phyloP scores from a whole-genome alignment of 352 stramenopile species.

The Phytophthora pini region DNA sequence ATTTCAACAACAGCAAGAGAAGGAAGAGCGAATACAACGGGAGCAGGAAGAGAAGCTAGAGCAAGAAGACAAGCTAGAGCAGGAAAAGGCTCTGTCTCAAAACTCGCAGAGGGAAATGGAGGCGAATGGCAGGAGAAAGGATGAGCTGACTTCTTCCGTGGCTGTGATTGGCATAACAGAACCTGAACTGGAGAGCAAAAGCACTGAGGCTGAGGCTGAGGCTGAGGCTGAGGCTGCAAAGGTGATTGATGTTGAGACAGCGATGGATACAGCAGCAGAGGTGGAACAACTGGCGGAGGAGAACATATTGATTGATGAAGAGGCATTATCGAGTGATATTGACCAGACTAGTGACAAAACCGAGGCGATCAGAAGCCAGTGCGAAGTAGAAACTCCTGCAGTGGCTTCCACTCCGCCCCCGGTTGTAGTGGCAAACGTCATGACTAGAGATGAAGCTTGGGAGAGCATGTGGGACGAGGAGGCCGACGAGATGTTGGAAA shows the following conservation, averaged over 20 bases:
- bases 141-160: background rate
- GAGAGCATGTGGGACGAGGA: constrained; percentile 82
- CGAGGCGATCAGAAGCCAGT: constrained; percentile 1
- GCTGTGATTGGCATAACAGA: constrained; percentile 10
- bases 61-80: constrained; percentile 11
- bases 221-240: background rate
- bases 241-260: constrained; percentile 1
- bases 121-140: constrained; percentile 3
- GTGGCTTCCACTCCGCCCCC: constrained; percentile 7
- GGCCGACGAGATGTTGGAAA: constrained; percentile 45
- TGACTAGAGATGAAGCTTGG: constrained; percentile 80
- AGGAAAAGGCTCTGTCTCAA: constrained; percentile 4
- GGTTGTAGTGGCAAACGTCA: constrained; percentile 32
- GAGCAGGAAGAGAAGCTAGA: constrained; percentile 15
- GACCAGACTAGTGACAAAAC: background rate
- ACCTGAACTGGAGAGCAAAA: constrained; percentile 6
- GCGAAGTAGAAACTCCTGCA: constrained; percentile 1
- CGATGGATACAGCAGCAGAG: constrained; percentile 2
- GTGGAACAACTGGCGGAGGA: background rate
- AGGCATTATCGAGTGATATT: background rate
- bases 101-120: constrained; percentile 6
- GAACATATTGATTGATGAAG: constrained; percentile 2
- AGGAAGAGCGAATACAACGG: constrained; percentile 28
- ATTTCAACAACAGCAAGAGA: constrained; percentile 25
- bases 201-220: background rate